A percentile compares a stretch with the other conserved stretches of the same genome.
Conservation (phyloP, 176 grass and related monocot species). For the Eleusine coracana region DNA sequence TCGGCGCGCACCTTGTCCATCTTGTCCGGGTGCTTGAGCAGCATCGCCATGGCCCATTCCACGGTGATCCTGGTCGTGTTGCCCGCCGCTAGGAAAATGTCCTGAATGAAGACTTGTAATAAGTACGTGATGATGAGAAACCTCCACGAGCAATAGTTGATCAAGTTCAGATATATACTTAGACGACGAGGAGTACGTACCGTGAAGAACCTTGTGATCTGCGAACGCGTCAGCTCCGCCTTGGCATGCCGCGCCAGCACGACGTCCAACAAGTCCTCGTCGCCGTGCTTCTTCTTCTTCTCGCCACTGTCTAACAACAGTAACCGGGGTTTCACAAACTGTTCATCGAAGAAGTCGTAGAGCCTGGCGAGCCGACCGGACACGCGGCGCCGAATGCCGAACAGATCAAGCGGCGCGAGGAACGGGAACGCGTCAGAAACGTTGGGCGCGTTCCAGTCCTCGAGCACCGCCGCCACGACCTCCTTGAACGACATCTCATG, state of each 20-base stretch:
- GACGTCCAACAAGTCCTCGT: constrained; percentile 28
- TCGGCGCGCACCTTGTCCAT: no score
- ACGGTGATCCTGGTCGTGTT: constrained; percentile 5
- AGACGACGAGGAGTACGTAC: constrained; percentile 14
- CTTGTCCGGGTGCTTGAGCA: constrained; percentile 5
- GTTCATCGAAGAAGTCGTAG: constrained; percentile 39
- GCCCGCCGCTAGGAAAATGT: neutral
- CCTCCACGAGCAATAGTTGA: no score
- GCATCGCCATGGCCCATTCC: constrained; percentile 31
- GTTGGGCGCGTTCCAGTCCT: neutral
- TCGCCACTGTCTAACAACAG: neutral
- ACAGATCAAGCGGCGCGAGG: constrained; percentile 10
- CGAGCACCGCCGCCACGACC: neutral
- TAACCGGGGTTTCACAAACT: constrained; percentile 15
- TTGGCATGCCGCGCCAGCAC: neutral
- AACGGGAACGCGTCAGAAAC: no score
- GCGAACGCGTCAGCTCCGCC: constrained; percentile 22
- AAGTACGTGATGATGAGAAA: no score
- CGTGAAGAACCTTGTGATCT: constrained; percentile 22
- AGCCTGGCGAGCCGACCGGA: neutral
- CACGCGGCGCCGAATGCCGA: constrained; percentile 20
- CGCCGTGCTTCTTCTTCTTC: neutral
- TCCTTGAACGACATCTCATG: neutral
- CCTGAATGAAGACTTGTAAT: neutral
- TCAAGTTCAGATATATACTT: no score